Evolutionary conservation across 2,329 filamentous ascomycete genomes (phyloP), one percentile per base, ranked within the genome.

Genomic region (Pestalotiopsis sp.): DNA sequence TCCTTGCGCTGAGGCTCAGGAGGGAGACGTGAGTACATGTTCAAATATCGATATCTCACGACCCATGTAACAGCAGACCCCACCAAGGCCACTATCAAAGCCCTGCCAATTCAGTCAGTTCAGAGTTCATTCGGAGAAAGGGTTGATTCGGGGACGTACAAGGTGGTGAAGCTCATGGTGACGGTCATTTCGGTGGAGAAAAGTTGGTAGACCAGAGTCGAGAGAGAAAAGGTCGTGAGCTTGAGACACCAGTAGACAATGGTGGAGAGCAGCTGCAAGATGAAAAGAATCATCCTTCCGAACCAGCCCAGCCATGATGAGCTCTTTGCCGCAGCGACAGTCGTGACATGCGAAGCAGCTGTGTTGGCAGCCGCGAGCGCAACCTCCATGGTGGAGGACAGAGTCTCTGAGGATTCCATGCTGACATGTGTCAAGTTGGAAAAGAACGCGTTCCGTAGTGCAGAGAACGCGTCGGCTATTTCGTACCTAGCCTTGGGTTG

Each of bases 131-230:
- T 57, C 36, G 14, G n/a, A 27, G 4, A 60, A 64, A 64, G 49
- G 62, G 61, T 63, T 61, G 56, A 66, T 61, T 20, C 38, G 68
- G 17, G 17, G 5, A 71, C 90, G 78, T 89, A 97, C 90, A 99
- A 82, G 20, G 96, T 99, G 23, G 95, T 98, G 74, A 96, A 95
- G 79, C 98, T 98, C 95, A 99, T 97, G 12, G 96, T 99, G 77
- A 99, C 93, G 0, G 96, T 99, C 84, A 97, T 85, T 80, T 93
- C 98, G 72, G 94, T 78, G 7, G 80, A 81, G 67, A 79, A 80
- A 56, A 80, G 68, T 14, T 73, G 78, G 57, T 97, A 99, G 20
- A 98, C 88, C 80, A 96, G 90, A 78, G 93, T 94, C 58, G 96
- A 96, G 69, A 98, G 80, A 17, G 93, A 97, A 73, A 98, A 94